Evolutionary conservation across 208 protist genomes (phyloP).

Genomic region (Trypanosoma mega): DNA sequence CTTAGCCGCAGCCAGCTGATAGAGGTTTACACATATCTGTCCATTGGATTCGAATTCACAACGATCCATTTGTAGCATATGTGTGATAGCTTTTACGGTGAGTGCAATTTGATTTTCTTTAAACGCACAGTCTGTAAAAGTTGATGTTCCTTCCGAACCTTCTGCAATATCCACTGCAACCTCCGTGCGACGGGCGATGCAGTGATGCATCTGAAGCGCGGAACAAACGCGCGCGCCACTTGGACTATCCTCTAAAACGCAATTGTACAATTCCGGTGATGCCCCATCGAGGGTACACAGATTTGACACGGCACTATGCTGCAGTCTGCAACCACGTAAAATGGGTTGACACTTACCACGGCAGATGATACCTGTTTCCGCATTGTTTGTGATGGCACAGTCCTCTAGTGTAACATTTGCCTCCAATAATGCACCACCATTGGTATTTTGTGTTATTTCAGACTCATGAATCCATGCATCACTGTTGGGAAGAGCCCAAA

Average conservation of each 20-base stretch:
- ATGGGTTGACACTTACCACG: background rate
- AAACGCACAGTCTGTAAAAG: conserved; percentile 11
- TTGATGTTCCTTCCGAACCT: background rate
- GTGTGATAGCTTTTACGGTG: too few species aligned
- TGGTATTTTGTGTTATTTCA: conserved; percentile 20
- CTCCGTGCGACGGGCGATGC: conserved; percentile 10
- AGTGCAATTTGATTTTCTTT: too few species aligned
- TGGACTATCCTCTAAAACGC: conserved; percentile 17
- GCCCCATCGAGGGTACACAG: background rate
- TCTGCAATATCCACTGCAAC: conserved; percentile 9
- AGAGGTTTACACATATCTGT: too few species aligned
- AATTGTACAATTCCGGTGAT: conserved; percentile 17
- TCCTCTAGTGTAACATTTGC: conserved; percentile 7
- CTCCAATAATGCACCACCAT: conserved; percentile 18
- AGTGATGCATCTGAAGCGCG: conserved; percentile 12
- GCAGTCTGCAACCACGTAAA: conserved; percentile 14
- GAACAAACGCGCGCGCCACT: conserved; percentile 17
- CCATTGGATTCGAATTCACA: too few species aligned
- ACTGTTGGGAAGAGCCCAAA: background rate
- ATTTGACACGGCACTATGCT: conserved; percentile 12
- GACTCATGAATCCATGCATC: conserved; percentile 8
- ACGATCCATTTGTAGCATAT: too few species aligned
- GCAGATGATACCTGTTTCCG: conserved; percentile 9
- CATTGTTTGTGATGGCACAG: conserved; percentile 22
- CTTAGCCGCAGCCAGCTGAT: too few species aligned